Evolutionary conservation across 192 early-diverging fungal species (phyloP), one percentile per base, ranked within the genome.

Genomic region (Chytriomyces confervae): DNA sequence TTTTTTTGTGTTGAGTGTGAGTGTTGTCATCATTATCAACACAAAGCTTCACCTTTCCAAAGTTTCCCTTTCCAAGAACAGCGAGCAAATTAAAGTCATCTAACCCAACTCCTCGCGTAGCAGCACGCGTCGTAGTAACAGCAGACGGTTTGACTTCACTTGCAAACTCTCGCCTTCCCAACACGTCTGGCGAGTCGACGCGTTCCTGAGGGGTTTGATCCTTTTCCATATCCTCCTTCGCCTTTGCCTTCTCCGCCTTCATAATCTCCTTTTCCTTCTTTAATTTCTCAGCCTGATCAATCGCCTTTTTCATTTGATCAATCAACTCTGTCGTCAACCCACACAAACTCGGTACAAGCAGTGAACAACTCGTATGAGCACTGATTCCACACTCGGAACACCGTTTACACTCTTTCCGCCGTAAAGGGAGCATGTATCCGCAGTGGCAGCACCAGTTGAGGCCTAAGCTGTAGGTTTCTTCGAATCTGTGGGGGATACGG

Each of bases 361-460:
- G 87, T 66, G 90, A 87, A 83, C 97, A 99, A 23, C 88, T 88
- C 36, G 90, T 86, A 80, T 99, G 97, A 76, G 94, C 94, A 1
- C 92, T 89, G 50, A 89, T 81, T 61, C 81, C 77, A 85, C 97
- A 99, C 86, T 98, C 96, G 69, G 85, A 76, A 78, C 82, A 89
- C 69, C 71, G 68, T 23, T 82, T 79, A 47, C 87, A 84, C 61
- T 87, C 87, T 23, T 89, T 92, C 81, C 91, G 91, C 69, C 95
- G 93, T 6, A 99, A 83, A 20, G 97, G 89, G 49, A 99, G 91
- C 93, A 99, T 94, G 51, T 90, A 94, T 46, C 97, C 97, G 85
- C 97, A 99, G 85, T 99, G 97, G 77, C 92, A 95, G 82, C 97
- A 99, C 97, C 97, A 99, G 82, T 91, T 91, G 49, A 94, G 92